Evolutionary conservation across 2,329 filamentous ascomycete genomes (phyloP), one percentile per base, ranked within the genome.

Genomic region (Elsinoe fawcettii): DNA sequence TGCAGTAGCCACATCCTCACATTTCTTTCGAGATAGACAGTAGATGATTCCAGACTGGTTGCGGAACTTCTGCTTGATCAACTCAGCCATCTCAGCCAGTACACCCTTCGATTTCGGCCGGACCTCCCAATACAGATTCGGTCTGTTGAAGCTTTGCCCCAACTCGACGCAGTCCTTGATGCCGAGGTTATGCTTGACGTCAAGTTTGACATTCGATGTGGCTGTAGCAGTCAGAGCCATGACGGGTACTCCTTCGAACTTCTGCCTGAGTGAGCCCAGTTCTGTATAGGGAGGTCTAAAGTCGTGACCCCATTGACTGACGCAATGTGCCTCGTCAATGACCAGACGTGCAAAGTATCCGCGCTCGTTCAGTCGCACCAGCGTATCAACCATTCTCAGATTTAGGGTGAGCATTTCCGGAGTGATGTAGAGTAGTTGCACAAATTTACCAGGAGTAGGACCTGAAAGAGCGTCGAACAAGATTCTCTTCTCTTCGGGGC

Each of bases 291-390:
- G 92, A 0, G 91, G 92, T 46, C 95, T 84, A 69, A 99, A 99
- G 70, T 99, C 93, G 65, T 99, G 93, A 0, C 93, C 93, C 93
- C 93, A 99, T 75, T 99, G 91, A 70, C 93, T 97, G 23, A 99
- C 92, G 70, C 93, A 99, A 70, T 99, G 93, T n/a, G 93, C 93
- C 73, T 99, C 95, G 64, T 99, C 93, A 61, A 99, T 95, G 55
- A 99, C 93, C 51, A 99, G 83, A 23, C 93, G 84, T 14, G 95
- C 92, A 55, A 99, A 82, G 64, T 86, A 88, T 2, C 79, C 76
- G 53, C 83, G 83, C 12, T 72, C 71, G 69, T 96, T 80, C n/a
- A 99, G 76, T 2, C 75, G 77, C 54, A 81, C 74, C 61, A 99
- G 77, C 2, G 78, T 80, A 54, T 77, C 79, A 58, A 84, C 75